Evolutionary conservation across 1,284 basidiomycete genomes (phyloP).

Genomic region (Kalmanozyma brasiliensis): DNA sequence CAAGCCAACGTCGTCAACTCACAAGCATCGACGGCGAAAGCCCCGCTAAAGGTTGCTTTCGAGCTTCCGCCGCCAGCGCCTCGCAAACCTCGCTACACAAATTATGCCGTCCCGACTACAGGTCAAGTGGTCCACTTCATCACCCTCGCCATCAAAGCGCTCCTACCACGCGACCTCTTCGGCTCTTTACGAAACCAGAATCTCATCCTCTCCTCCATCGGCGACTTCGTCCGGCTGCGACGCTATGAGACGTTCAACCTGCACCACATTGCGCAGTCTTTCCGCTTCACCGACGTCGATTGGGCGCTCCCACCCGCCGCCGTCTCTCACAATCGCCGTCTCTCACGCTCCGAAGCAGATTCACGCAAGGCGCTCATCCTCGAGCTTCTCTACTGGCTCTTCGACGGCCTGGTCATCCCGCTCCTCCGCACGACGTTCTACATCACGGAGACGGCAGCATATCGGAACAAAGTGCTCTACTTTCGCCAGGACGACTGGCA

Average conservation of each 20-base stretch:
- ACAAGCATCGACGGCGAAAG: background rate
- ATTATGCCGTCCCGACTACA: conserved; percentile 76
- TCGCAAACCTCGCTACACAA: conserved; percentile 79
- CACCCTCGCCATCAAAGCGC: conserved; percentile 73
- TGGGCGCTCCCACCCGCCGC: conserved; percentile 76
- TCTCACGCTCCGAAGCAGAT: conserved; percentile 76
- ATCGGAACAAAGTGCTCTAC: conserved; percentile 86
- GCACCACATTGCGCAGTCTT: conserved; percentile 82
- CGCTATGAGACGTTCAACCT: conserved; percentile 83
- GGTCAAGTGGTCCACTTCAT: conserved; percentile 72
- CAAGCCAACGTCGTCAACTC: conserved; percentile 3
- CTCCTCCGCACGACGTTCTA: conserved; percentile 92
- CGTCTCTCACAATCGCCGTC: conserved; percentile 25
- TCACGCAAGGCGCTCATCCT: conserved; percentile 82
- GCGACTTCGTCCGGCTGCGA: conserved; percentile 77
- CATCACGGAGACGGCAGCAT: conserved; percentile 88
- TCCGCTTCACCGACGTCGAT: conserved; percentile 80
- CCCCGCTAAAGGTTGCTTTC: background rate
- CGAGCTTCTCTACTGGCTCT: conserved; percentile 91
- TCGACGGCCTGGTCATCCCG: conserved; percentile 83
- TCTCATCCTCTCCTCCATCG: conserved; percentile 75
- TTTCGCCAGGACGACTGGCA: conserved; percentile 95
- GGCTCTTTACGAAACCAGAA: conserved; percentile 79
- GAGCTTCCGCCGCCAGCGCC: conserved; percentile 11
- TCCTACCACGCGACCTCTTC: conserved; percentile 82